Evolutionary conservation across 192 early-diverging fungal genomes (phyloP), one percentile per base, ranked within the genome.

Genomic region (Umbelopsis sp.): DNA sequence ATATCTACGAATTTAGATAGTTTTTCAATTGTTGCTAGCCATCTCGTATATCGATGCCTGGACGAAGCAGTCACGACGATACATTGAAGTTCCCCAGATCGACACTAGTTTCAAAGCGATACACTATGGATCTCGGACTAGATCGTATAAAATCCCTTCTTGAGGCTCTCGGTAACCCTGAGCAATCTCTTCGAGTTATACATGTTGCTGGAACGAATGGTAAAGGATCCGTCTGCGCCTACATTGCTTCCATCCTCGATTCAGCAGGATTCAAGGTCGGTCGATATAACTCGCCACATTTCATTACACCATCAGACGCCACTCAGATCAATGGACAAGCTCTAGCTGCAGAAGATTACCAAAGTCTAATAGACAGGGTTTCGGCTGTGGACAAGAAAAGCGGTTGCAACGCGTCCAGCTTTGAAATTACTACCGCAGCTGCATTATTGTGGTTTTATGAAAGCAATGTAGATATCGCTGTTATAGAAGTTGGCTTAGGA

Each of bases 171-270:
- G 70, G 74, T 6, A 71, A 71, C 22, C 87, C 87, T n/a, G 83
- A 90, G 49, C 71, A 76, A 18, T 44, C 69, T 13, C 48, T 83
- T 4, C 66, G 69, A 5, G 71, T 70, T 9, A 80, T 96, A 23
- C 94, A 96, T 75, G 91, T 96, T 1, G 92, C 92, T 7, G 94
- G 94, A 18, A 96, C 94, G 1, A 96, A 96, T 72, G 94, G 94
- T 51, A 96, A 96, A 75, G 94, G 94, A 13, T 93, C 91, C 0
- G 86, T 92, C 7, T 89, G 89, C 70, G 86, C 93, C 7, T 80
- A 90, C 37, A 68, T 86, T 27, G 45, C 76, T 20, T 67, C 75
- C 55, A 74, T 75, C 30, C 58, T 80, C 2, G 30, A 47, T 55
- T 78, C 72, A 10, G 55, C 71, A 11, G 64, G 69, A 35, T 70